phyloP scores from a whole-genome alignment of 345 rosid species.

The Acer negundo region DNA sequence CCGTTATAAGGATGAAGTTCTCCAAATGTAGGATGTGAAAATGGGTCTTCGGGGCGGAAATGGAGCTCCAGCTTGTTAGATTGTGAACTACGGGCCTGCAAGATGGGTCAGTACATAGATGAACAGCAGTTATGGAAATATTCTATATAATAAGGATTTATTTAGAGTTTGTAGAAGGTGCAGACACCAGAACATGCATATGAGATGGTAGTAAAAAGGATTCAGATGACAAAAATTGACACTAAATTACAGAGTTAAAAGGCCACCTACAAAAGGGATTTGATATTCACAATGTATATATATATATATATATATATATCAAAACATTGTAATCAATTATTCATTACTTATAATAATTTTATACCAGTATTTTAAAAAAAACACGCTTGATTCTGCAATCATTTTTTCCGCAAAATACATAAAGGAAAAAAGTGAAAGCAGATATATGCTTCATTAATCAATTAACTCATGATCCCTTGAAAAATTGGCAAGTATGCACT shows the following conservation, averaged over 20 bases:
- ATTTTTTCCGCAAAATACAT: neutral
- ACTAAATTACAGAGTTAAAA: neutral
- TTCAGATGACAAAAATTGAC: neutral
- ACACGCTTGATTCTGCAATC: neutral
- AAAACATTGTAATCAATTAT: neutral
- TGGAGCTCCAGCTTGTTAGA: conserved; percentile 68
- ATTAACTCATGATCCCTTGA: neutral
- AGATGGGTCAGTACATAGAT: conserved; percentile 2
- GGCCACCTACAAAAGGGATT: neutral
- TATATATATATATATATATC: no score
- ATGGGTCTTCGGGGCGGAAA: conserved; percentile 94
- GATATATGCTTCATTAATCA: neutral
- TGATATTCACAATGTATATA: neutral
- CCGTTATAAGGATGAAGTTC: conserved; percentile 53
- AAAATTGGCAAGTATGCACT: neutral
- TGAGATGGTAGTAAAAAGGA: neutral
- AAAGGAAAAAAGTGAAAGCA: no score
- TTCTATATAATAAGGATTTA: neutral
- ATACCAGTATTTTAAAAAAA: neutral
- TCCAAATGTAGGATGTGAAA: conserved; percentile 78
- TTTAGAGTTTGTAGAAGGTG: neutral
- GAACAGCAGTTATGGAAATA: neutral
- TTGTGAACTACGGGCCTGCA: conserved; percentile 61
- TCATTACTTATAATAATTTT: neutral
- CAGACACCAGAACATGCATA: neutral